Percentiles rank a stretch among this genome's conserved stretches.
Evolutionary conservation across 352 stramenopile species (phyloP).

Genomic region (Phytopythium delawarense): DNA sequence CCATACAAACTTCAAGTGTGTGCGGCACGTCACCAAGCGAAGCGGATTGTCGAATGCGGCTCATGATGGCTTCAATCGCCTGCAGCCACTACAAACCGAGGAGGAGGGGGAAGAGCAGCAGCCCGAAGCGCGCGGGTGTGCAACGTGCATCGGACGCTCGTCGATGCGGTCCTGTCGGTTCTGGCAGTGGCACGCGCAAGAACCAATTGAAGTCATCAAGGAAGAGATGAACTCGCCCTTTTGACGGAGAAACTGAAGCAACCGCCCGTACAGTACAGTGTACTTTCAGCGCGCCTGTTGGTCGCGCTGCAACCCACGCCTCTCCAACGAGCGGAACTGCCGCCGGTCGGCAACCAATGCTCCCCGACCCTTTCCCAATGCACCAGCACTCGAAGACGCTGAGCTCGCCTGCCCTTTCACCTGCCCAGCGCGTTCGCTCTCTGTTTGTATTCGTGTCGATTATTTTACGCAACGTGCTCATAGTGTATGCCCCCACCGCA

Average conservation of each 20-base stretch:
- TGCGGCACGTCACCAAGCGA: neutral
- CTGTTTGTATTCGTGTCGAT: slow-evolving; percentile 1
- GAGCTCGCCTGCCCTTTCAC: neutral
- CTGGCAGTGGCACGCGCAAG: too few relatives aligned
- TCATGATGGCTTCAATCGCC: neutral
- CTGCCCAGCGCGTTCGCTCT: neutral
- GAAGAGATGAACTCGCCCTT: too few relatives aligned
- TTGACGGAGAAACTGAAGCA: neutral
- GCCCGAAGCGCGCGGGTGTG: neutral
- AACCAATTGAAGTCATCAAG: too few relatives aligned
- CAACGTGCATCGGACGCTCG: too few relatives aligned
- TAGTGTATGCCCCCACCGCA: neutral
- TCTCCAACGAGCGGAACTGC: too few relatives aligned
- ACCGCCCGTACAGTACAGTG: neutral
- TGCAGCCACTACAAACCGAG: too few relatives aligned
- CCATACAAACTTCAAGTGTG: neutral
- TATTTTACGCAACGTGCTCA: slow-evolving; percentile 2
- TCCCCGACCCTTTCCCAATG: too few relatives aligned
- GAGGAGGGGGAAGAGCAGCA: too few relatives aligned
- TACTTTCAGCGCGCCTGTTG: neutral
- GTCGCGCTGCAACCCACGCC: too few relatives aligned
- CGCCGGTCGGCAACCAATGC: too few relatives aligned
- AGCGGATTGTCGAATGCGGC: neutral
- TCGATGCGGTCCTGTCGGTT: too few relatives aligned
- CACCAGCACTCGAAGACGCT: too few relatives aligned